A percentile compares a stretch with the other conserved stretches of the same genome.
Conservation (phyloP, 306 rosid species). For the Vigna mungo region DNA sequence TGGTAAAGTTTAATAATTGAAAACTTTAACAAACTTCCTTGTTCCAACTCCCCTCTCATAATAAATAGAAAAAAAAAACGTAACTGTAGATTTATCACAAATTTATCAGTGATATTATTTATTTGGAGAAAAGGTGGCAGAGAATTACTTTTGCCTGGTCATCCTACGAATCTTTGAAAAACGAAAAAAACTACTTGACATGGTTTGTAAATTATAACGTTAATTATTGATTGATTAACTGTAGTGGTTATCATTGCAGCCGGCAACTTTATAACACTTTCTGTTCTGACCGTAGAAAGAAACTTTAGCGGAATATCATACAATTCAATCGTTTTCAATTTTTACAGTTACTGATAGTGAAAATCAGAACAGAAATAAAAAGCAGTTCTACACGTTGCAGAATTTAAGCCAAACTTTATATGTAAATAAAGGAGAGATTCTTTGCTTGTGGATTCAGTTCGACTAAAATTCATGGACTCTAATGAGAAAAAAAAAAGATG, state of each 20-base stretch:
- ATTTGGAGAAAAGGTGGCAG: background rate
- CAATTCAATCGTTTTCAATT: conserved; percentile 4
- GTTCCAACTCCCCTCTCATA: background rate
- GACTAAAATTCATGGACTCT: conserved; percentile 8
- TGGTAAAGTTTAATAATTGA: background rate
- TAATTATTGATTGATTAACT: background rate
- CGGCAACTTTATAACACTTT: background rate
- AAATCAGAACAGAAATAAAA: conserved; percentile 7
- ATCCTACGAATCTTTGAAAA: background rate
- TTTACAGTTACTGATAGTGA: conserved; percentile 1
- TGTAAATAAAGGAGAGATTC: conserved; percentile 12
- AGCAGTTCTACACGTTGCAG: conserved; percentile 3
- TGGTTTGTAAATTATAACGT: background rate
- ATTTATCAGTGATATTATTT: no score
- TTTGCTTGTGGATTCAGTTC: conserved; percentile 13
- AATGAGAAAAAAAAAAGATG: background rate
- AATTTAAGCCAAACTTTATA: conserved; percentile 25
- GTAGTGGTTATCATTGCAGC: background rate
- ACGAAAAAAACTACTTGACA: background rate
- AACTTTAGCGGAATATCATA: background rate
- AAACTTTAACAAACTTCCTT: background rate
- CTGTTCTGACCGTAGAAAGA: background rate
- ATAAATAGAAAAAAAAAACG: background rate
- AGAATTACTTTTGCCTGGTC: conserved; percentile 2
- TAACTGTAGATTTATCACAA: background rate